These are phyloP conservation scores for Tylopilus subfusipes DNA, from an alignment of 768 basidiomycete genomes.

Conservation along the genomic window DNA sequence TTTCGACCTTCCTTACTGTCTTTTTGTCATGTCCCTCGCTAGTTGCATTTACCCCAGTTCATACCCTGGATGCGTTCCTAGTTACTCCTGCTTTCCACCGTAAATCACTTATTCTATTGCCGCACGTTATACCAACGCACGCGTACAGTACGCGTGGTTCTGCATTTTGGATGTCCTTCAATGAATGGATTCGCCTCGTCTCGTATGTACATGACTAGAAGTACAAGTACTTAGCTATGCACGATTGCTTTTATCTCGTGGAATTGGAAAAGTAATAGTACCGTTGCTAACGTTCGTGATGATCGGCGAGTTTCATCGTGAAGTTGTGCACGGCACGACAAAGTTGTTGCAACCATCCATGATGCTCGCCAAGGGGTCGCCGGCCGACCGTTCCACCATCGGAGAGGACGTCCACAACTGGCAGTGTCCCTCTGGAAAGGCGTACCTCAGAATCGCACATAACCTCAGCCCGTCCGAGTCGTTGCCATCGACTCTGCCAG, in stretches of 20 bases:
- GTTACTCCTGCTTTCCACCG: slow-evolving; percentile 2
- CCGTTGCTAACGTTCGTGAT: no score
- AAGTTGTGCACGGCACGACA: no score
- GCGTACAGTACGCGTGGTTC: background rate
- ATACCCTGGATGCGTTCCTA: slow-evolving; percentile 1
- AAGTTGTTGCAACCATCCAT: no score
- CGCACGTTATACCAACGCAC: slow-evolving; percentile 12
- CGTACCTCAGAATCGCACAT: no score
- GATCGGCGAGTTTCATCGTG: no score
- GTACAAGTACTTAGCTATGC: background rate
- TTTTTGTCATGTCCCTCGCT: background rate
- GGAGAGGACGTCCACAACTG: no score
- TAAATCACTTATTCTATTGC: slow-evolving; percentile 14
- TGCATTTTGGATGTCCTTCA: slow-evolving; percentile 1
- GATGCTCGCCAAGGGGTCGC: no score
- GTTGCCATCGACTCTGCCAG: no score
- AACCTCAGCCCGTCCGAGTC: no score
- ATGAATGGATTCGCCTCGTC: background rate
- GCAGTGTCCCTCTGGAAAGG: no score
- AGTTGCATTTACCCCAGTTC: slow-evolving; percentile 1
- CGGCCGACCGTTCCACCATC: no score
- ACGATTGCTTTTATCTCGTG: background rate
- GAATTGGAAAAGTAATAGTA: no score
- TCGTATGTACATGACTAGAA: slow-evolving; percentile 6
- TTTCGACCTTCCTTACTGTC: background rate